phyloP scores from a whole-genome alignment of 331 rosid genomes.

The Arachis monticola region DNA sequence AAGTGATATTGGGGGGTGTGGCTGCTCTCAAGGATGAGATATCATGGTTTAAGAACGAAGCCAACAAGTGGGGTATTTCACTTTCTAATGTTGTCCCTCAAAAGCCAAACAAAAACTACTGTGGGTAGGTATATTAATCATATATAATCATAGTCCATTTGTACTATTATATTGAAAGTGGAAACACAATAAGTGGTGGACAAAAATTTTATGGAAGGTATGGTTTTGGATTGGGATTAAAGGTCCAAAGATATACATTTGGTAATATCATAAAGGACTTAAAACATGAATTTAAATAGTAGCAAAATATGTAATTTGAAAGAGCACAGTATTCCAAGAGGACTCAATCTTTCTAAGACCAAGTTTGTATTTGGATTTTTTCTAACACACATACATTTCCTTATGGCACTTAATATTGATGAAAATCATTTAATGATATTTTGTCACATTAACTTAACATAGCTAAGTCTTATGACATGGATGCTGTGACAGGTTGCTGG shows the following conservation, averaged over 20 bases:
- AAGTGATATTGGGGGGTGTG: conserved; percentile 61
- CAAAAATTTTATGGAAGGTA: background rate
- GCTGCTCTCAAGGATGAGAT: conserved; percentile 70
- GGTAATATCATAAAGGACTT: background rate
- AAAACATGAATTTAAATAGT: background rate
- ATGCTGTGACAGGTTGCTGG: conserved; percentile 64
- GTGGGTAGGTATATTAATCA: conserved; percentile 49
- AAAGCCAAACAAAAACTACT: conserved; percentile 48
- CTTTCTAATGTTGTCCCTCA: conserved; percentile 61
- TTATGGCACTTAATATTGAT: no score
- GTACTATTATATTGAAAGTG: background rate
- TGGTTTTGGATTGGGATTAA: conserved; percentile 5
- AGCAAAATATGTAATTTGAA: background rate
- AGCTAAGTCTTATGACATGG: no score
- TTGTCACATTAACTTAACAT: no score
- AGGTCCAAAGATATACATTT: background rate
- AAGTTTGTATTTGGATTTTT: no score
- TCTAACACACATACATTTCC: no score
- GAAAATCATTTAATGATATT: no score
- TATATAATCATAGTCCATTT: background rate
- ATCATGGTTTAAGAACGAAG: conserved; percentile 76
- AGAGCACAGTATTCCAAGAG: background rate
- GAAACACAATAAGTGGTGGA: background rate
- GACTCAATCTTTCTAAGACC: no score
- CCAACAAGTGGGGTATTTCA: conserved; percentile 58